Conservation (phyloP, 352 stramenopile species). For the Pythium sp. region DNA sequence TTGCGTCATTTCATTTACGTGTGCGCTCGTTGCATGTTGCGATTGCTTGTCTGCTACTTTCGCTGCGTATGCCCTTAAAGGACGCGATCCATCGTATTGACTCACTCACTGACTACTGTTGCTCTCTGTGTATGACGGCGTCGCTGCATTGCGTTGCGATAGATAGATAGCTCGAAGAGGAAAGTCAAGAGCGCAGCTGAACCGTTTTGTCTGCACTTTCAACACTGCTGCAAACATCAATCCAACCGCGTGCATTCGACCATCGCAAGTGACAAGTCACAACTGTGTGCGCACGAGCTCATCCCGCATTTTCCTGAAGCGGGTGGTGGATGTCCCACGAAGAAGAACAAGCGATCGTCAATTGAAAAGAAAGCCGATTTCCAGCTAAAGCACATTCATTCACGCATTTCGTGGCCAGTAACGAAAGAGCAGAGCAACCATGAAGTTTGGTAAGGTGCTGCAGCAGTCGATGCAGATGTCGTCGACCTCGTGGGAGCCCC, state of each 20-base stretch:
- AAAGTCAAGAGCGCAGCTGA: conserved; percentile 11
- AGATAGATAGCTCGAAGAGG: not conserved
- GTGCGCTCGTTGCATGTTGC: not conserved
- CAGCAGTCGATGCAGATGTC: conserved; percentile 87
- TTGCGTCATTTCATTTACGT: not conserved
- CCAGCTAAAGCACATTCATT: no score
- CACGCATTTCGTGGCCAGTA: not conserved
- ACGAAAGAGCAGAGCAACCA: conserved; percentile 19
- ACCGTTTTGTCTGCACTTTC: conserved; percentile 3
- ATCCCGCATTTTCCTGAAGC: not conserved
- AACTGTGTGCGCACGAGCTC: not conserved
- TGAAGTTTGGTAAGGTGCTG: conserved; percentile 89
- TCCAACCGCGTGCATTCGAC: not conserved
- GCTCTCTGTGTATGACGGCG: not conserved
- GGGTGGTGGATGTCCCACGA: not conserved
- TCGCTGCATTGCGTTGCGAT: not conserved
- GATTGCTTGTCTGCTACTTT: not conserved
- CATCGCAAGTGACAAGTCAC: conserved; percentile 3
- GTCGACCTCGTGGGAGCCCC: conserved; percentile 64
- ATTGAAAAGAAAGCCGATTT: not conserved
- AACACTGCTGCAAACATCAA: not conserved
- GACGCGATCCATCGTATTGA: not conserved
- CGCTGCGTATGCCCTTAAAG: not conserved
- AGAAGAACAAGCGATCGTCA: not conserved
- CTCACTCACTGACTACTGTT: conserved; percentile 4